These are phyloP conservation scores for Rhipidocladum racemiflorum DNA, from an alignment of 176 grass and related monocot genomes.

Conservation along the genomic window DNA sequence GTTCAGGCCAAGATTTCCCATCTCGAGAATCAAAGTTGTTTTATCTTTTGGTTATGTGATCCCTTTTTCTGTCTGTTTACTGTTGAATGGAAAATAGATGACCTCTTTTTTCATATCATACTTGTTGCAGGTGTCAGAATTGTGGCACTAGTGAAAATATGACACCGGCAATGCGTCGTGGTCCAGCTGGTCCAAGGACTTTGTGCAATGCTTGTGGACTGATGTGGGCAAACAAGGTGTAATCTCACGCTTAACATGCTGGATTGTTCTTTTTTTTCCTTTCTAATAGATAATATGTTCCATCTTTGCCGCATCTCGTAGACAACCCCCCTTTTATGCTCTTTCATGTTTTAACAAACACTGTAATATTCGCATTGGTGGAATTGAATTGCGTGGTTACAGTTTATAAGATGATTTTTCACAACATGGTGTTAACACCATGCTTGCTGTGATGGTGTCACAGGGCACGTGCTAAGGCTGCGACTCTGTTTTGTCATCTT, in stretches of 20 bases:
- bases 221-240: slow-evolving; percentile 95
- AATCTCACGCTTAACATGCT: background rate
- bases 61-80: slow-evolving; percentile 24
- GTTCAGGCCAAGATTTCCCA: slow-evolving; percentile 46
- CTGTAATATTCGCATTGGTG: background rate
- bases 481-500: slow-evolving; percentile 11
- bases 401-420: slow-evolving; percentile 1
- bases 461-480: slow-evolving; percentile 21
- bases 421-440: slow-evolving; percentile 10
- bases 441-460: slow-evolving; percentile 19
- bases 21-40: slow-evolving; percentile 72
- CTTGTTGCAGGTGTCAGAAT: slow-evolving; percentile 72
- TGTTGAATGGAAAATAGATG: slow-evolving; percentile 21
- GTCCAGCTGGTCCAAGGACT: slow-evolving; percentile 88
- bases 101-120: background rate
- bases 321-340: background rate
- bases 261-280: background rate
- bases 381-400: background rate
- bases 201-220: slow-evolving; percentile 94
- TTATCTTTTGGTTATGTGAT: slow-evolving; percentile 31
- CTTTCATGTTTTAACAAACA: slow-evolving; percentile 11
- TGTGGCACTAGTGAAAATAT: slow-evolving; percentile 79
- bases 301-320: background rate
- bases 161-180: slow-evolving; percentile 92
- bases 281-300: slow-evolving; percentile 10